These are phyloP conservation scores for Rutidosis leptorrhynchoides DNA, from an alignment of 129 eudicot species.

Conservation along the genomic window DNA sequence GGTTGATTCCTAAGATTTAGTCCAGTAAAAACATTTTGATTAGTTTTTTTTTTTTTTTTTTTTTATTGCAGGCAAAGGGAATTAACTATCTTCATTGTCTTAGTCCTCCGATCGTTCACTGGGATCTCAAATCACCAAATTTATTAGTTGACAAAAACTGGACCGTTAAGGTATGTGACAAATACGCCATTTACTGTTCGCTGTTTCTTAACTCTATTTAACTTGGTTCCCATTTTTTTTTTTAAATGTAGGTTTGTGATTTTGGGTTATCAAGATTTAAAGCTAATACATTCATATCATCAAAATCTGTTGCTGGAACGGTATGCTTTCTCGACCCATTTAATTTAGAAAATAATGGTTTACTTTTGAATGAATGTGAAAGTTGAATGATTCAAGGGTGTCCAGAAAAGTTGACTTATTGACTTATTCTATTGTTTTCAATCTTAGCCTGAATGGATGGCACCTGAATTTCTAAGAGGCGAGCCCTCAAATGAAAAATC, in stretches of 20 bases:
- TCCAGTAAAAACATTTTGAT: not conserved
- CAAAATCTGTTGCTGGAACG: conserved; percentile 98
- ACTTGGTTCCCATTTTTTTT: not conserved
- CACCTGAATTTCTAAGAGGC: conserved; percentile 91
- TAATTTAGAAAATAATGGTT: no score
- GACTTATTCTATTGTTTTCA: conserved; percentile 19
- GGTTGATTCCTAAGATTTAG: not conserved
- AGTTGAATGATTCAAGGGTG: no score
- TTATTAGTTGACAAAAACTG: conserved; percentile 92
- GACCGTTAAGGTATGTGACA: conserved; percentile 74
- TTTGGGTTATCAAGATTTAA: conserved; percentile 94
- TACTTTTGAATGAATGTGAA: not conserved
- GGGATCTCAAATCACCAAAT: conserved; percentile 97
- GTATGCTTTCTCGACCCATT: conserved; percentile 41
- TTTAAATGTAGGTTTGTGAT: conserved; percentile 73
- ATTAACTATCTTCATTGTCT: conserved; percentile 87
- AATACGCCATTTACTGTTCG: not conserved
- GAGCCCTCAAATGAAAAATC: conserved; percentile 94
- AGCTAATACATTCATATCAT: conserved; percentile 87
- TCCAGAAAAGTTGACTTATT: no score
- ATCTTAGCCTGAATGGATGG: conserved; percentile 99
- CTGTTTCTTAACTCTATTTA: not conserved
- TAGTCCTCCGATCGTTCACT: conserved; percentile 85
- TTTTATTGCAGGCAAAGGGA: conserved; percentile 79
- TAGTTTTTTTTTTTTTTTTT: no score